Evolutionary conservation across 352 stramenopile genomes (phyloP).

Genomic region (Pythium apleroticum): DNA sequence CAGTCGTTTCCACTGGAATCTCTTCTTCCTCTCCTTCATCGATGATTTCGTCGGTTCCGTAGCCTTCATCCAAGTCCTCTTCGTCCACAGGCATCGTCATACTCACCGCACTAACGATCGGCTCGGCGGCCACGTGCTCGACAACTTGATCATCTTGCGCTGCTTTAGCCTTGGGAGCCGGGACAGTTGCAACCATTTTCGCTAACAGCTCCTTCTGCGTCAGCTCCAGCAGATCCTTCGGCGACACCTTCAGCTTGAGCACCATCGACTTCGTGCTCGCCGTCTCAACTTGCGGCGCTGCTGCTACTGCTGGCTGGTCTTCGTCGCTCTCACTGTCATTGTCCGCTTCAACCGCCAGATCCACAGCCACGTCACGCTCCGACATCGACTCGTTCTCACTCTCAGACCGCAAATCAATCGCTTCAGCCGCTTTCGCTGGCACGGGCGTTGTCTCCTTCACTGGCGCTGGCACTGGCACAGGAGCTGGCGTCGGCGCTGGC

Average conservation of each 20-base stretch:
- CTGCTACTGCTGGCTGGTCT: background rate
- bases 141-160: background rate
- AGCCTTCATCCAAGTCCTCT: conserved; percentile 10
- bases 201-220: conserved; percentile 1
- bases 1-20: background rate
- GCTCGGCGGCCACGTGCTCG: background rate
- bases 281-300: background rate
- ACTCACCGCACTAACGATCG: too few species aligned
- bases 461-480: background rate
- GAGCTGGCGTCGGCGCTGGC: background rate
- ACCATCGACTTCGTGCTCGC: background rate
- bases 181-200: background rate
- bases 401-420: conserved; percentile 17
- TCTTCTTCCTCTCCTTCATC: background rate
- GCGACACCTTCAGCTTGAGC: conserved; percentile 11
- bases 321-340: background rate
- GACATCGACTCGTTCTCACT: conserved; percentile 11
- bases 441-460: background rate
- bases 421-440: background rate
- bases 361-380: background rate
- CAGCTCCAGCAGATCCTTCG: conserved; percentile 1
- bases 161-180: background rate
- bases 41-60: conserved; percentile 12
- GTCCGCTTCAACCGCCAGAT: background rate
- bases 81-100: background rate